Conservation (phyloP, 805 yeast genomes). For the Kodamaea nitidulidarum region DNA sequence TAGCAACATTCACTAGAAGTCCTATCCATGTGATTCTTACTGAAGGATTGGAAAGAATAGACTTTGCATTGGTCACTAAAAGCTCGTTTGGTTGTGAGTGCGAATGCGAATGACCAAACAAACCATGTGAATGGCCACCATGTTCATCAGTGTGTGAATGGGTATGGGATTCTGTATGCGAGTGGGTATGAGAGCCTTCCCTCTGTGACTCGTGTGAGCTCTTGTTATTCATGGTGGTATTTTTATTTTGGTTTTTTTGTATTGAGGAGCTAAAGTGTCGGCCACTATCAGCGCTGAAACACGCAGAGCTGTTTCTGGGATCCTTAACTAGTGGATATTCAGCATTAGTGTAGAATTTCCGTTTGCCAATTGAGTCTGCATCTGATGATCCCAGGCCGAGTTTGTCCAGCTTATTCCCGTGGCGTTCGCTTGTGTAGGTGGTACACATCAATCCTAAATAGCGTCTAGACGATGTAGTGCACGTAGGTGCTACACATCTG, state of each 20-base stretch:
- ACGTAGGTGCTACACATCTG: constrained; percentile 1
- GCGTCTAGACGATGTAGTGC: neutral
- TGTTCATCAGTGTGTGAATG: constrained; percentile 7
- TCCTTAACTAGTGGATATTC: neutral
- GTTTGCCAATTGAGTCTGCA: neutral
- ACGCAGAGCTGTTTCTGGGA: neutral
- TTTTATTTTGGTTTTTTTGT: constrained; percentile 2
- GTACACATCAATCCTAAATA: neutral
- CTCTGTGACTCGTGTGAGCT: neutral
- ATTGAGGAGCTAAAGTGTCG: neutral
- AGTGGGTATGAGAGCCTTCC: neutral
- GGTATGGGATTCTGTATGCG: constrained; percentile 1
- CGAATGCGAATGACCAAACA: constrained; percentile 37
- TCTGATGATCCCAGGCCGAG: neutral
- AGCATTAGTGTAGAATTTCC: neutral
- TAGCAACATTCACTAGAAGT: constrained; percentile 70
- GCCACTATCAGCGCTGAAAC: neutral
- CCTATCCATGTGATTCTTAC: constrained; percentile 94
- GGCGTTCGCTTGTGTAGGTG: neutral
- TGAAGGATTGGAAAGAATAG: constrained; percentile 62
- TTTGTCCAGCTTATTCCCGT: neutral
- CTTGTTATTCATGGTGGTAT: neutral
- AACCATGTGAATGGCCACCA: constrained; percentile 15
- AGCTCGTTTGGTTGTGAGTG: constrained; percentile 46
- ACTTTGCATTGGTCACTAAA: constrained; percentile 20